Evolutionary conservation across 768 basidiomycete species (phyloP).

Genomic region (Mycena venus): DNA sequence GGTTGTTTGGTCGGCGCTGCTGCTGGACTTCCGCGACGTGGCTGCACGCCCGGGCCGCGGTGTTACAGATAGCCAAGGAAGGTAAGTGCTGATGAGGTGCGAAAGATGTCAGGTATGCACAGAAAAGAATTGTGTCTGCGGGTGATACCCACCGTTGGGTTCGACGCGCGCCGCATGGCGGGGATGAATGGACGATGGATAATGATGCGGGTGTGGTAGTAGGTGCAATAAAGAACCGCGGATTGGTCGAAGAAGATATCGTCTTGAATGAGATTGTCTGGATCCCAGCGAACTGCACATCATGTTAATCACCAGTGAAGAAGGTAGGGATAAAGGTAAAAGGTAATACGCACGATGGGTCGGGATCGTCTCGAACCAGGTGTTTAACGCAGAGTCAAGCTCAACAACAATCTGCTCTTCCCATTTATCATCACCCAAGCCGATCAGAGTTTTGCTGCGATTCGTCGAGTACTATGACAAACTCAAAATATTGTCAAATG

Average conservation of each 20-base stretch:
- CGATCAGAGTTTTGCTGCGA: conserved; percentile 58
- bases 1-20: conserved; percentile 34
- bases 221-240: conserved; percentile 19
- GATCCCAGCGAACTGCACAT: conserved; percentile 28
- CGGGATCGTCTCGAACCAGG: conserved; percentile 26
- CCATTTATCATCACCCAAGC: conserved; percentile 47
- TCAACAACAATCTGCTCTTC: conserved; percentile 80
- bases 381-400: conserved; percentile 73
- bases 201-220: conserved; percentile 24
- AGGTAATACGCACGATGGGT: conserved; percentile 11
- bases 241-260: conserved; percentile 25
- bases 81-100: conserved; percentile 53
- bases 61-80: conserved; percentile 76
- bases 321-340: too few relatives aligned
- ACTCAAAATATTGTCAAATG: not conserved
- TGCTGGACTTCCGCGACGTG: conserved; percentile 68
- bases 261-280: not conserved
- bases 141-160: not conserved
- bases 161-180: conserved; percentile 15
- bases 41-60: conserved; percentile 70
- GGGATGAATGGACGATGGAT: conserved; percentile 33
- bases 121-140: not conserved
- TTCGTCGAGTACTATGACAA: conserved; percentile 72
- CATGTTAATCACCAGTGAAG: not conserved
- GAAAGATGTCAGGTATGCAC: not conserved